Evolutionary conservation across 106 monocot genomes (phyloP), one percentile per base, ranked within the genome.

Genomic region (Dendrobium catenatum): DNA sequence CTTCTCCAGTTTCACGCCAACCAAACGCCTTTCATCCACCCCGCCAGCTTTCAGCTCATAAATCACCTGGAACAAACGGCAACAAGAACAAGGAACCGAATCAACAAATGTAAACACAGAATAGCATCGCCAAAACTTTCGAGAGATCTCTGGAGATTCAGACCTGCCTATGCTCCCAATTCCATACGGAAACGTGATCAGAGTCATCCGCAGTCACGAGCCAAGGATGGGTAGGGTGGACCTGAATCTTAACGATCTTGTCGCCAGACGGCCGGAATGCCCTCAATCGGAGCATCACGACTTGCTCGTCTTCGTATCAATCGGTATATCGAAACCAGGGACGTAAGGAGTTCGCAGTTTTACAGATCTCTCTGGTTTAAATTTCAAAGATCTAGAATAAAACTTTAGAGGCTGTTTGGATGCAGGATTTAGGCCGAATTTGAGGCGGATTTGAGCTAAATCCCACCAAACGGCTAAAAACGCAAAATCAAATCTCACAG

Each of bases 131-230:
- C 4, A 15, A 70, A 43, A 42, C 15, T 18, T 37, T 11, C 19
- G 24, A 68, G 48, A 75, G 68, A 67, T n/a, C 19, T 5, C 33
- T 16, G 37, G 5, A 27, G 22, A 68, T 47, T 44, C 40, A 76
- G 22, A 98, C 98, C 93, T 98, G 98, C 48, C 98, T 95, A 76
- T 98, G 95, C 86, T 98, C 98, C 98, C 98, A 98, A 64, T 98
- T 92, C 95, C 98, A 98, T 26, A 98, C 98, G 56, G 93, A 98
- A 64, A 98, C 94, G 79, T 94, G 89, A 80, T 98, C 98, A 70
- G 90, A 91, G 79, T 89, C 95, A 72, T 98, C 98, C 31, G 98
- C 95, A 47, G 95, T 93, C 82, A 95, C 98, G 72, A 98, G 85
- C 98, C 98, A 98, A 13, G 98, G 98, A 42, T 95, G 98, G 27